Evolutionary conservation across 2,329 filamentous ascomycete species (phyloP).

Genomic region (Elsinoe ampelina): DNA sequence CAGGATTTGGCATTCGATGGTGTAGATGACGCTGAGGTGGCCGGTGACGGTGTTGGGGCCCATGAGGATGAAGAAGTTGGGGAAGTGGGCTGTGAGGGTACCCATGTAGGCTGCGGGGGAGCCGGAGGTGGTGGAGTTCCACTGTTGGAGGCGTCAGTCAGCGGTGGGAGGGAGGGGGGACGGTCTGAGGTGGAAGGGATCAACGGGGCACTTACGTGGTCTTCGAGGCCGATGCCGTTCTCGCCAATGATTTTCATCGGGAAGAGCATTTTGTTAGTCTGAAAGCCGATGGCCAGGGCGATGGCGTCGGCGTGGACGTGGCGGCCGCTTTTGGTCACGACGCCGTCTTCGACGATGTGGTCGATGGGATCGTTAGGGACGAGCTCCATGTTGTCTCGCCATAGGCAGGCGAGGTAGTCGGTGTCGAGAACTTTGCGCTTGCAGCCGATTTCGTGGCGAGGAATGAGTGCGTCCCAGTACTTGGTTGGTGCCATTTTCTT

Average conservation of each 20-base stretch:
- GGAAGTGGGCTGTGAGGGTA: slow-evolving; percentile 44
- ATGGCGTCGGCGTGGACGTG: slow-evolving; percentile 38
- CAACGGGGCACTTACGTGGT: slow-evolving; percentile 22
- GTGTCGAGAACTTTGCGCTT: slow-evolving; percentile 42
- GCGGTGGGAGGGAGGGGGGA: no score
- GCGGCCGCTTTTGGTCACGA: slow-evolving; percentile 32
- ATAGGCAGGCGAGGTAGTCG: slow-evolving; percentile 37
- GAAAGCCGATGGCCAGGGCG: slow-evolving; percentile 42
- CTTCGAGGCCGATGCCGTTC: slow-evolving; percentile 31
- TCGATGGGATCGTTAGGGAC: slow-evolving; percentile 34
- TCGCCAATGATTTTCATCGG: slow-evolving; percentile 40
- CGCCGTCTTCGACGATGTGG: slow-evolving; percentile 30
- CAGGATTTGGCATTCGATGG: slow-evolving; percentile 52
- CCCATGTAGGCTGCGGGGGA: slow-evolving; percentile 45
- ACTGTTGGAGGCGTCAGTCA: background rate
- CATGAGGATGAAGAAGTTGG: slow-evolving; percentile 40
- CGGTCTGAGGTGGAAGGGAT: no score
- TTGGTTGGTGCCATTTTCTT: slow-evolving; percentile 33
- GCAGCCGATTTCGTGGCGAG: slow-evolving; percentile 38
- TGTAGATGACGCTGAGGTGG: slow-evolving; percentile 51
- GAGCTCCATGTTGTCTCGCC: slow-evolving; percentile 36
- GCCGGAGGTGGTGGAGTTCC: slow-evolving; percentile 1
- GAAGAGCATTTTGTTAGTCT: slow-evolving; percentile 38
- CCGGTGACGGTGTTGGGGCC: slow-evolving; percentile 53
- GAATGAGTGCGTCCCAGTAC: slow-evolving; percentile 38